Evolutionary conservation across 2,329 filamentous ascomycete species (phyloP).

Genomic region (Trichoderma sp.): DNA sequence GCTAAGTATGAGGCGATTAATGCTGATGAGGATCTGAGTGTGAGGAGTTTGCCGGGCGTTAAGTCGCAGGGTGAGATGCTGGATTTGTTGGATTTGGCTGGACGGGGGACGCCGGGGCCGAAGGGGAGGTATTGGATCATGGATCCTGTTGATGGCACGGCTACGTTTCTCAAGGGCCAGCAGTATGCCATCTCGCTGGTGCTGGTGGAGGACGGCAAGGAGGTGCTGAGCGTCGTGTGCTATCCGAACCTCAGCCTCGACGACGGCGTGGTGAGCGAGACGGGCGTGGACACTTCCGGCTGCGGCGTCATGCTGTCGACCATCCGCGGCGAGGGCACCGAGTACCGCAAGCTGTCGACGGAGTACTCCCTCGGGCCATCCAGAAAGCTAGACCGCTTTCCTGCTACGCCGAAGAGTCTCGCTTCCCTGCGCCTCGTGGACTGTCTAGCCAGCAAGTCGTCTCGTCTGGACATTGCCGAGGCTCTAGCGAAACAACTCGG

Average conservation of each 20-base stretch:
- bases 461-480: conserved; percentile 36
- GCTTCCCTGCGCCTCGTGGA: conserved; percentile 38
- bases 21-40: conserved; percentile 22
- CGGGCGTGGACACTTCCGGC: conserved; percentile 35
- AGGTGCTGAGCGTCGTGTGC: conserved; percentile 60
- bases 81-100: conserved; percentile 61
- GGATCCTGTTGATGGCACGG: conserved; percentile 66
- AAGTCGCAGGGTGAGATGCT: conserved; percentile 57
- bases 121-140: conserved; percentile 58
- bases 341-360: conserved; percentile 30
- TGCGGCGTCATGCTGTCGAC: conserved; percentile 41
- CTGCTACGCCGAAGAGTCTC: conserved; percentile 23
- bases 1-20: conserved; percentile 21
- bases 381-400: conserved; percentile 26
- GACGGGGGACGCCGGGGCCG: conserved; percentile 39
- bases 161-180: conserved; percentile 59
- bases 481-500: conserved; percentile 34
- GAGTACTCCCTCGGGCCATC: not conserved
- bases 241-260: conserved; percentile 58
- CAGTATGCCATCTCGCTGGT: conserved; percentile 65
- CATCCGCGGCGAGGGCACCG: conserved; percentile 35
- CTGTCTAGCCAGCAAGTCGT: conserved; percentile 34
- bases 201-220: conserved; percentile 56
- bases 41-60: conserved; percentile 40
- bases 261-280: conserved; percentile 40